phyloP scores from a whole-genome alignment of 140 eudicot genomes.

The Oenanthe javanica region DNA sequence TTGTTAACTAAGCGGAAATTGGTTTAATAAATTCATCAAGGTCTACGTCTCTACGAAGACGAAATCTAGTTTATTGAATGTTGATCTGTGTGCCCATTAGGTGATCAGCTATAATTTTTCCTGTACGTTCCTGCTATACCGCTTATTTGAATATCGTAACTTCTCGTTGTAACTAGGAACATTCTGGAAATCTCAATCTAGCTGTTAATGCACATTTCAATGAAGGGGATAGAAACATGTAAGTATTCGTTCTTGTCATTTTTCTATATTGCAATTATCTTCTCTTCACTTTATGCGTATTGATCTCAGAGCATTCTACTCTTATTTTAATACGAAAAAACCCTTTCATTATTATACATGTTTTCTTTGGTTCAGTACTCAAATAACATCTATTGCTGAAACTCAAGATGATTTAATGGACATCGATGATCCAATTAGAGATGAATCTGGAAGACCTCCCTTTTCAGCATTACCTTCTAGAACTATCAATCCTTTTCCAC shows the following conservation, averaged over 20 bases:
- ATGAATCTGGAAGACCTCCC: constrained; percentile 39
- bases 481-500: constrained; percentile 56
- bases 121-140: background rate
- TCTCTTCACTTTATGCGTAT: background rate
- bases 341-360: background rate
- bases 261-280: background rate
- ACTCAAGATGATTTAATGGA: constrained; percentile 74
- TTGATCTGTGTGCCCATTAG: background rate
- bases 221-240: constrained; percentile 72
- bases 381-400: constrained; percentile 40
- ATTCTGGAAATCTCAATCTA: constrained; percentile 76
- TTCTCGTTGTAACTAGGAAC: constrained; percentile 42
- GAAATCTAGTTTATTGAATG: background rate
- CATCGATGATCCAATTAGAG: constrained; percentile 53
- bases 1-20: background rate
- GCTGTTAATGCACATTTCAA: constrained; percentile 84
- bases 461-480: constrained; percentile 41
- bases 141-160: background rate
- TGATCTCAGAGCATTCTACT: background rate
- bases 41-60: too few species aligned
- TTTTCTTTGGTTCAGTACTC: constrained; percentile 25
- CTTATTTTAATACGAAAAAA: background rate
- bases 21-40: too few species aligned
- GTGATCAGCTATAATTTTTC: background rate
- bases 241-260: constrained; percentile 10